Evolutionary conservation across 1,139 yeast genomes (phyloP), one percentile per base, ranked within the genome.

Genomic region (Suhomyces bribrorum): DNA sequence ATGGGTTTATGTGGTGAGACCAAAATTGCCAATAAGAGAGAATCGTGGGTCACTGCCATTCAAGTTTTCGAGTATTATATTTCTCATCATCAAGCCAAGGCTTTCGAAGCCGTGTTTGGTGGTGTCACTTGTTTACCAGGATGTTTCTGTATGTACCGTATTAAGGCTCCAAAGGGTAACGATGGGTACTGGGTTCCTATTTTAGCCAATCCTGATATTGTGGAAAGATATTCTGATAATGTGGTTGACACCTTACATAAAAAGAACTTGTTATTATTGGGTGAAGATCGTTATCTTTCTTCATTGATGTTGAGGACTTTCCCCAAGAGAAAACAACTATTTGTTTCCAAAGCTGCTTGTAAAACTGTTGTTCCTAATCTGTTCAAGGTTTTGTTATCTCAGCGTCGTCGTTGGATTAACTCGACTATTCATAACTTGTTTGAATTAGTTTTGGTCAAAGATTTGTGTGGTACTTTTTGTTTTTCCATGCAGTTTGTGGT

Each of bases 1-100:
- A 90, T 92, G 97, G 98, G 97, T 3, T 70, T 92, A 32, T 92
- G 98, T 72, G 98, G 98, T 35, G 98, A 92, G 61, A 92, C 98
- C 0, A 90, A 89, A 64, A 92, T 92, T 56, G 81, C 95, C 6
- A 92, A 92, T 62, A 92, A 92, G 61, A 64, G 77, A 4, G 81
- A 79, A 46, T 78, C 92, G 5, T 92, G 97, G 96, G 96, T 90
- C 7, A 86, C 97, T 2, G 85, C 87, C 40, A 90, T 92, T 54
- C 98, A 92, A 65, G 97, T 92, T 25, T 92, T 92, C 59, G 97
- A 92, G 60, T 92, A 92, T 60, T 92, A 83, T 61, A 87, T 92
- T 48, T 89, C 97, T 1, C 97, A 92, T 66, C 97, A 92, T 64
- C 96, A 87, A 59, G 82, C 97, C 2, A 92, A 92, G 62, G 96